Base-by-base conservation (phyloP, 2,329 filamentous ascomycete genomes). In the Aspergillus aculeatus region DNA sequence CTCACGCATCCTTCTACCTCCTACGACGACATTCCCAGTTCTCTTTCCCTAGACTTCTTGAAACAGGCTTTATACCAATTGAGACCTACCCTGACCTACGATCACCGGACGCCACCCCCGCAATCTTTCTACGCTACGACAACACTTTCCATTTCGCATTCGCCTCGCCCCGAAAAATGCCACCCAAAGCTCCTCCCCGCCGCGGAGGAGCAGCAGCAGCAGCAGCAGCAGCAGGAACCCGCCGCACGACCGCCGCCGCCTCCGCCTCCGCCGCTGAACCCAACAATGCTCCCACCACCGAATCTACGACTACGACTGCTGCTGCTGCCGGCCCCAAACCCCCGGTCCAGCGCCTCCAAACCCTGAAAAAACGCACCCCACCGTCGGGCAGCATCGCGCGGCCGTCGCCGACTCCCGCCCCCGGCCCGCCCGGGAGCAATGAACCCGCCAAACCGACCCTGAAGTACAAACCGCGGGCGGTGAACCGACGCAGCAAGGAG, bases 381-480 rank as follows among this genome's bases (percentile, higher is more conserved):
- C 69, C 75, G 2, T 67, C 73, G 3, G 72, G 77, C 14, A 77
- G 74, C 54, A 76, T 79, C 23, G 66, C 68, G 38, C 51, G 56
- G 16, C 50, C 56, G 12, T 47, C 56, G 2, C 35, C 50, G 7
- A 35, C 24, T 4, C 26, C 50, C 5, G 9, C 75, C 0, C 61
- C 70, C 62, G 29, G 57, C 54, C 57, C 57, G 61, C 31, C 50
- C 23, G 23, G 23, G 23, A 11, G 62, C 59, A 6, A 57, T 67
- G 10, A 75, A 50, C 61, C 71, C 1, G 63, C 71, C 2, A 78
- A 77, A 57, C 75, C 76, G 6, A 70, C 69, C 2, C 64, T 80
- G 32, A 80, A 80, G 62, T 78, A 76, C 58, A 73, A 78, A 62
- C 79, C 79, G 4, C 77, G 75, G 52, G 71, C 73, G 2, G 73